Base-by-base conservation (phyloP, 2,329 filamentous ascomycete species). In the Tolypocladium pustulatum region DNA sequence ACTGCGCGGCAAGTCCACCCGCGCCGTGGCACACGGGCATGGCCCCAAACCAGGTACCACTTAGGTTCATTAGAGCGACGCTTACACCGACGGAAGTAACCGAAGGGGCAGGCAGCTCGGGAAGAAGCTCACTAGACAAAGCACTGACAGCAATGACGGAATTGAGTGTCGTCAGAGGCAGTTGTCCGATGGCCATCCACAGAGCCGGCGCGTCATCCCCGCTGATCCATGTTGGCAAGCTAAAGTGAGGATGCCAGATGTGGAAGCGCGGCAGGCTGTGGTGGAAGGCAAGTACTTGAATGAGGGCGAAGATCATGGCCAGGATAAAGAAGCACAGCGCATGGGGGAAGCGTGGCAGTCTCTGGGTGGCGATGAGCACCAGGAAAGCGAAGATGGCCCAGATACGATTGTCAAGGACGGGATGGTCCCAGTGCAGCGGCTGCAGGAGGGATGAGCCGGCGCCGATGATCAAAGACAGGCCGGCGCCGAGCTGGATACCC, bases 21-120 rank as follows among this genome's bases (percentile, higher is more conserved):
- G 91, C 91, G 6, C 93, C 93, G 69, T 97, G 94, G 68, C 94
- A 97, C 4, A 94, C 86, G 3, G 93, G 94, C 94, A 97, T 97
- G 6, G 88, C 89, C 54, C 92, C 92, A 66, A 96, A 95, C 89
- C 90, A 96, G 66, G 90, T 92, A 20, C 89, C 88, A 1, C 88
- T 71, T 4, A 97, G 76, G 69, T 97, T 97, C 84, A 96, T 95
- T 2, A 78, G 67, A 0, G 87, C 86, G 4, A 97, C 90, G 58
- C 90, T 96, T 60, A 92, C 71, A 1, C 92, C 93, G 36, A 97
- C 78, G 0, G 85, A 79, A 0, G 90, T 93, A 7, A 91, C 87
- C 0, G 84, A 84, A 0, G 91, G 90, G 0, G 86, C 64, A 0
- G 82, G 81, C 3, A 88, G 73, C 1, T 82, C 75, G 0, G 91